phyloP scores from a whole-genome alignment of 345 rosid species.

The Combretum micranthum region DNA sequence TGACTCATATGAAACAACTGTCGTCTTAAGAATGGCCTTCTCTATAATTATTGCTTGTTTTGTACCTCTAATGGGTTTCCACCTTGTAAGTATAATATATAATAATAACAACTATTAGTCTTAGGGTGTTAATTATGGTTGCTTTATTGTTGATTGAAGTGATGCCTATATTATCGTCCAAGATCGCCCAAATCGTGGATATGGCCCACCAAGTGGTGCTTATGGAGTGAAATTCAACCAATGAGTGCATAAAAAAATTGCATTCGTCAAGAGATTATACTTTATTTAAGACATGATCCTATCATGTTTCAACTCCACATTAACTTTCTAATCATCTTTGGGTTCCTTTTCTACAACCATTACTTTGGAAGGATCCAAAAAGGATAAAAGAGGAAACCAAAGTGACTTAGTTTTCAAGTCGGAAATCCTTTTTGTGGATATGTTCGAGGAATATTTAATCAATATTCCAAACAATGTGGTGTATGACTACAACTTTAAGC shows the following conservation, averaged over 20 bases:
- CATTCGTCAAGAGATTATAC: constrained; percentile 5
- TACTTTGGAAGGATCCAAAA: constrained; percentile 57
- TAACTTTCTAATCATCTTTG: constrained; percentile 43
- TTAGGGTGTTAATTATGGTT: constrained; percentile 30
- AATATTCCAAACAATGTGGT: constrained; percentile 49
- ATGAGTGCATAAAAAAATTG: constrained; percentile 11
- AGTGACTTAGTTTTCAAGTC: constrained; percentile 36
- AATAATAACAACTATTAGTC: background rate
- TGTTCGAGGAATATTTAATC: constrained; percentile 35
- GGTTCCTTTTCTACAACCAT: constrained; percentile 34
- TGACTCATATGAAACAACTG: constrained; percentile 23
- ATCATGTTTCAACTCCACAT: constrained; percentile 30
- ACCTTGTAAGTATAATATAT: constrained; percentile 2
- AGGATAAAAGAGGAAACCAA: constrained; percentile 22
- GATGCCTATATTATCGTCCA: constrained; percentile 68
- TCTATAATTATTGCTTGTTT: background rate
- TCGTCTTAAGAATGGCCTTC: constrained; percentile 8
- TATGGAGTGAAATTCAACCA: constrained; percentile 39
- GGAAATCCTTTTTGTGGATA: constrained; percentile 53
- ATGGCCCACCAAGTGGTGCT: constrained; percentile 67
- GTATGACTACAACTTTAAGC: constrained; percentile 39
- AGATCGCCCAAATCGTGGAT: constrained; percentile 68
- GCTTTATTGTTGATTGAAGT: constrained; percentile 49
- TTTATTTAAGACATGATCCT: constrained; percentile 25
- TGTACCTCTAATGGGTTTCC: constrained; percentile 9